Conservation (phyloP, 148 eudicot species). For the Beta vulgaris region DNA sequence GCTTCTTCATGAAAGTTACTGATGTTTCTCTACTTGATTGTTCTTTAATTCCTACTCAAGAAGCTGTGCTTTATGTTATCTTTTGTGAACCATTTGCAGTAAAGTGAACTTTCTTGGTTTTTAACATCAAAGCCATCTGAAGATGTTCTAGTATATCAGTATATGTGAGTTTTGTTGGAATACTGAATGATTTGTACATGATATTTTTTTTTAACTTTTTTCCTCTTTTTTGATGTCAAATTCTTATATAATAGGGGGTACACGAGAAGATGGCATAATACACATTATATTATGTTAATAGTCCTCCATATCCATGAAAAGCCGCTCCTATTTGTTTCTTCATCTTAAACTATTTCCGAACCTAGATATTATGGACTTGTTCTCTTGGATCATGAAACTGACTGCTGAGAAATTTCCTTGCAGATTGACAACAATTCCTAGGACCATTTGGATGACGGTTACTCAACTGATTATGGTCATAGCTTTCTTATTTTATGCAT, state of each 20-base stretch:
- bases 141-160: no score
- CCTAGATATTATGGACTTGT: background rate
- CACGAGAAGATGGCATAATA: no score
- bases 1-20: background rate
- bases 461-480: constrained; percentile 69
- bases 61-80: background rate
- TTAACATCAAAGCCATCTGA: no score
- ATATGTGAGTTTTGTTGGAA: no score
- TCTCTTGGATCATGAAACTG: constrained; percentile 12
- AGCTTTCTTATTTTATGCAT: constrained; percentile 72
- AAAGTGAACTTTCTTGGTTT: no score
- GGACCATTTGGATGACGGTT: constrained; percentile 81
- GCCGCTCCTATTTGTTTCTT: background rate
- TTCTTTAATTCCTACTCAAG: background rate
- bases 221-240: no score
- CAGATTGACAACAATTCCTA: constrained; percentile 75
- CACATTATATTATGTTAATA: background rate
- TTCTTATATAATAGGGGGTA: no score
- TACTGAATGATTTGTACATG: no score
- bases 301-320: background rate
- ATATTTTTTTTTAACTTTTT: no score
- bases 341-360: background rate
- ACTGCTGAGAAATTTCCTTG: constrained; percentile 16
- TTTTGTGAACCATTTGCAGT: background rate
- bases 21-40: background rate